These are phyloP conservation scores for Hymenochaete sp. DNA, from an alignment of 1,284 basidiomycete species.

Conservation along the genomic window DNA sequence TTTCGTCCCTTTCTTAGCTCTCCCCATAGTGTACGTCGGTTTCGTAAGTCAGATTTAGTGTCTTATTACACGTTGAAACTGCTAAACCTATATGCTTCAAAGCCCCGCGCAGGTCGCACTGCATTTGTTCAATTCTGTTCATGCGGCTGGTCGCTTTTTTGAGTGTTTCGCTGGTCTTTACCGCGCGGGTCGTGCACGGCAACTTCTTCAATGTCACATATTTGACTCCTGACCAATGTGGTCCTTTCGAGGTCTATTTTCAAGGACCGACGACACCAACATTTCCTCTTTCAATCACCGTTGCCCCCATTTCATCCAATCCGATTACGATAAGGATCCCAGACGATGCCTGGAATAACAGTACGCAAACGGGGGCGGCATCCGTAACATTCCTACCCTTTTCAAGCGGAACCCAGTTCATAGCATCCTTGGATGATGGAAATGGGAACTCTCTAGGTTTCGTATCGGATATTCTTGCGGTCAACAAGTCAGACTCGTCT, in stretches of 20 bases:
- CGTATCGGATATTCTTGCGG: slow-evolving; percentile 42
- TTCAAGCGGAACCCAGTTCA: slow-evolving; percentile 37
- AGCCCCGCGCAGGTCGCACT: slow-evolving; percentile 10
- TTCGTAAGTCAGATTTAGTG: background rate
- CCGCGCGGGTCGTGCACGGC: slow-evolving; percentile 41
- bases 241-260: slow-evolving; percentile 40
- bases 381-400: slow-evolving; percentile 46
- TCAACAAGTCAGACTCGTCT: slow-evolving; percentile 34
- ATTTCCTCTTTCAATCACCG: slow-evolving; percentile 39
- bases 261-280: slow-evolving; percentile 24
- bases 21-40: background rate
- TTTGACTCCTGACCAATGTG: slow-evolving; percentile 47
- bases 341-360: slow-evolving; percentile 28
- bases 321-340: slow-evolving; percentile 42
- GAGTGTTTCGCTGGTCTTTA: slow-evolving; percentile 32
- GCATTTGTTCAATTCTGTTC: slow-evolving; percentile 17
- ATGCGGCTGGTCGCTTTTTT: slow-evolving; percentile 30
- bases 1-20: background rate
- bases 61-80: background rate
- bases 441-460: slow-evolving; percentile 31
- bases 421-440: slow-evolving; percentile 47
- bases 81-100: background rate
- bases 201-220: slow-evolving; percentile 36
- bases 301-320: slow-evolving; percentile 45
- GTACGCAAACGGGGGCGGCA: slow-evolving; percentile 33